These are phyloP conservation scores for Marchantia polymorpha DNA, from an alignment of 225 moss, liverwort and hornwort genomes.

Conservation along the genomic window DNA sequence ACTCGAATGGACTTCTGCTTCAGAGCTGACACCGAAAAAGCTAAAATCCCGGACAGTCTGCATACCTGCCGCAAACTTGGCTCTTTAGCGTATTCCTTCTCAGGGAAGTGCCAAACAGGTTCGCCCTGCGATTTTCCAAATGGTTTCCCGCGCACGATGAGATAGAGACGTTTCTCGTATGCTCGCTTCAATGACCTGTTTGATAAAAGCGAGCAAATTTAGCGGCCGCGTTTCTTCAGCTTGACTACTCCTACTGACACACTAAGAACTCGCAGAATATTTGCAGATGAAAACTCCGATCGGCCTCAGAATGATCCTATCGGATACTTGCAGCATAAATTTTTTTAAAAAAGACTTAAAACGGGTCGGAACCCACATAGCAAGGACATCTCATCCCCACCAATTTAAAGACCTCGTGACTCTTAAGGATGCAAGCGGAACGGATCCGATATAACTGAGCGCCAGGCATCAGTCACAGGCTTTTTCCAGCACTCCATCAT, in stretches of 20 bases:
- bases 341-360: background rate
- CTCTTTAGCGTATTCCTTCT: constrained; percentile 74
- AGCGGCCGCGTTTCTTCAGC: background rate
- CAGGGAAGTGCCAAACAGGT: constrained; percentile 86
- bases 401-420: too few relatives aligned
- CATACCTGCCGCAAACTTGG: constrained; percentile 69
- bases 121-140: constrained; percentile 56
- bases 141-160: constrained; percentile 71
- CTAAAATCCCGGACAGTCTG: constrained; percentile 1
- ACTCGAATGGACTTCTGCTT: background rate
- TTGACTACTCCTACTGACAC: background rate
- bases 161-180: constrained; percentile 69
- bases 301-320: background rate
- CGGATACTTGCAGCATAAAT: background rate
- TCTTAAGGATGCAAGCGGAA: too few relatives aligned
- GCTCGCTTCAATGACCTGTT: constrained; percentile 81
- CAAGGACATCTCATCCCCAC: too few relatives aligned
- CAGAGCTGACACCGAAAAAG: background rate
- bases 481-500: too few relatives aligned
- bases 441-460: too few relatives aligned
- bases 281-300: background rate
- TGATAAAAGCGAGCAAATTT: background rate
- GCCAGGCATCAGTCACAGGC: too few relatives aligned
- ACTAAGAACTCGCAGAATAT: too few relatives aligned
- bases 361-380: background rate